These are phyloP conservation scores for Jatropha multifida DNA, from an alignment of 441 rosid species.

Conservation along the genomic window DNA sequence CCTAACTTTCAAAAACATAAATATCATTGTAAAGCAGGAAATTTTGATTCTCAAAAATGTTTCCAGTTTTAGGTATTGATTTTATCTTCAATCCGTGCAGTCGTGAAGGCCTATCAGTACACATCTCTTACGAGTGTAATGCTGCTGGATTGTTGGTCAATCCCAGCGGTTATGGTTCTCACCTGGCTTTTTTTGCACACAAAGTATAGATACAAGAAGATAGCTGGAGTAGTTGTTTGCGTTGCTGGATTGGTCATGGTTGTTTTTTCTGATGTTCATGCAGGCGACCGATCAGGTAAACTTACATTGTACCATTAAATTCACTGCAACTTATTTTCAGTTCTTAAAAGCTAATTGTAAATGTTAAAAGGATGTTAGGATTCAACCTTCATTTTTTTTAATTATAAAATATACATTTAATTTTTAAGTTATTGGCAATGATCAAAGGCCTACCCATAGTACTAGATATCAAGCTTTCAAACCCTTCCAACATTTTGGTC, in stretches of 20 bases:
- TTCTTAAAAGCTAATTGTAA: not conserved
- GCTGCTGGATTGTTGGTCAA: slow-evolving; percentile 95
- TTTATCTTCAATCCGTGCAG: slow-evolving; percentile 37
- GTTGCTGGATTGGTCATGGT: slow-evolving; percentile 75
- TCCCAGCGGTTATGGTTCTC: slow-evolving; percentile 81
- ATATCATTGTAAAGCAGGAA: not conserved
- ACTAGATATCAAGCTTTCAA: too few species aligned
- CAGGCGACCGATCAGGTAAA: slow-evolving; percentile 76
- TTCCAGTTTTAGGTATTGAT: slow-evolving; percentile 10
- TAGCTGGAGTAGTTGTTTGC: slow-evolving; percentile 74
- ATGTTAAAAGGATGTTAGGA: too few species aligned
- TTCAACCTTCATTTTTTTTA: too few species aligned
- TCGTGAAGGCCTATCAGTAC: slow-evolving; percentile 94
- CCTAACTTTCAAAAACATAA: not conserved
- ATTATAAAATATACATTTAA: too few species aligned
- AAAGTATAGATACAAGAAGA: slow-evolving; percentile 73
- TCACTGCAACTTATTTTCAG: slow-evolving; percentile 7
- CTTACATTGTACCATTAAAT: slow-evolving; percentile 6
- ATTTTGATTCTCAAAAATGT: not conserved
- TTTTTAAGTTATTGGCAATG: too few species aligned
- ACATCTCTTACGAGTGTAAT: slow-evolving; percentile 88
- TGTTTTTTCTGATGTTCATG: slow-evolving; percentile 90
- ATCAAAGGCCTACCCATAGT: too few species aligned
- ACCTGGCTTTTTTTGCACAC: slow-evolving; percentile 77
- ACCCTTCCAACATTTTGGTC: too few species aligned